phyloP scores from a whole-genome alignment of 371 early-diverging fungal species.

The Rhizomucor miehei region DNA sequence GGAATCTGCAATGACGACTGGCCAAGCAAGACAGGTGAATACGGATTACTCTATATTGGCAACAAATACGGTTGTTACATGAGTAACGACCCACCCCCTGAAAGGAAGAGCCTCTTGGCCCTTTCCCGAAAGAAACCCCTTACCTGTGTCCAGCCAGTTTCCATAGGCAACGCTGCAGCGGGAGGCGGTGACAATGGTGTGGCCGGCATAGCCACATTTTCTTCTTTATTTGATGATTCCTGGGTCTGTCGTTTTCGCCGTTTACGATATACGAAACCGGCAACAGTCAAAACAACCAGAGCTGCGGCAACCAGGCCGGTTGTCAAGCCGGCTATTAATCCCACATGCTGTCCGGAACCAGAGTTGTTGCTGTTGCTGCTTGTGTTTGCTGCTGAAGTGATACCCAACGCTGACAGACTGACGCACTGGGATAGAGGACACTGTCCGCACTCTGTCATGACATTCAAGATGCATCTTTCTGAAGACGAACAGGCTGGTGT shows the following conservation, averaged over 20 bases:
- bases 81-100: too few species aligned
- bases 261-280: conserved; percentile 27
- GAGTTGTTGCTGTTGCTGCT: not conserved
- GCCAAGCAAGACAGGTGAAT: conserved; percentile 8
- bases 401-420: conserved; percentile 8
- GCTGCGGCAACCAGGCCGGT: conserved; percentile 27
- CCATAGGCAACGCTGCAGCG: conserved; percentile 8
- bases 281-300: conserved; percentile 20
- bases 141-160: not conserved
- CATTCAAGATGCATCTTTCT: conserved; percentile 11
- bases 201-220: conserved; percentile 1
- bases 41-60: not conserved
- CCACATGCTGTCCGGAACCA: conserved; percentile 3
- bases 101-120: not conserved
- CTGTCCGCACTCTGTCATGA: conserved; percentile 14
- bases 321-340: conserved; percentile 32
- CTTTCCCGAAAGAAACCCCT: not conserved
- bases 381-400: not conserved
- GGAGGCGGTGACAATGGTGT: conserved; percentile 8
- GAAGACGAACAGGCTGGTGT: conserved; percentile 11
- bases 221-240: not conserved
- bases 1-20: conserved; percentile 26
- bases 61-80: not conserved
- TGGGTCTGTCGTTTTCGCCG: conserved; percentile 19
- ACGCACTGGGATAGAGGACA: conserved; percentile 16